Base-by-base conservation (phyloP, 164 flowering plant species). In the Amborella trichopoda region DNA sequence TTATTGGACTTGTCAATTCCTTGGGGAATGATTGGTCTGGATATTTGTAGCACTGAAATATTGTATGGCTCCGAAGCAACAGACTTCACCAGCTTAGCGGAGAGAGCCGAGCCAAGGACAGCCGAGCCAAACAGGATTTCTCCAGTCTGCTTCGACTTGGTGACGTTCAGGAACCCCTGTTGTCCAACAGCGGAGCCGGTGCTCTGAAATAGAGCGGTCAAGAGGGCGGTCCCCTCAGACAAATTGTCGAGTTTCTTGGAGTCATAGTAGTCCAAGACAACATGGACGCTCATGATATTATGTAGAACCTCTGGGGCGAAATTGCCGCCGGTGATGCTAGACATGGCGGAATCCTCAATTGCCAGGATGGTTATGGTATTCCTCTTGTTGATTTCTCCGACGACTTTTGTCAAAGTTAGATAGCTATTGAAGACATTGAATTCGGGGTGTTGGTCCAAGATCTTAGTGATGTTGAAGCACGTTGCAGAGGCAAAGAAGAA, bases 341-440 rank as follows among this genome's bases (percentile, higher is more conserved):
- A 59, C 0, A 74, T 22, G 6, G 63, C 62, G 3, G 19, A 32
- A 44, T 84, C 68, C 30, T 59, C 63, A 3, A 84, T 64, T 0
- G 59, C 89, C 3, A 88, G 80, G 47, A 84, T 67, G 10, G 91
- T 88, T 53, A 84, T 74, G 37, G 91, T 76, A 9, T 44, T 64
- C 10, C 77, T 68, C 2, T 40, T 22, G 59, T 76, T 84, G 67
- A 88, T 81, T 21, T 56, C 58, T 2, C 17, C 28, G 8, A 50
- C 60, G 3, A 88, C 53, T 0, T 56, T 38, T 28, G 84, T 72
- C 40, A 68, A 56, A 3, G 72, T 62, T 19, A 88, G 78, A 58
- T 56, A 58, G 55, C 34, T 44, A 34, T 76, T 84, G 72, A 75
- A 77, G 44, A 48, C 54, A 48, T 62, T 46, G 68, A 66, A 82